Percentiles rank a stretch among this genome's conserved stretches.
Evolutionary conservation across 352 stramenopile species (phyloP).

Genomic region (Pythium volutum): DNA sequence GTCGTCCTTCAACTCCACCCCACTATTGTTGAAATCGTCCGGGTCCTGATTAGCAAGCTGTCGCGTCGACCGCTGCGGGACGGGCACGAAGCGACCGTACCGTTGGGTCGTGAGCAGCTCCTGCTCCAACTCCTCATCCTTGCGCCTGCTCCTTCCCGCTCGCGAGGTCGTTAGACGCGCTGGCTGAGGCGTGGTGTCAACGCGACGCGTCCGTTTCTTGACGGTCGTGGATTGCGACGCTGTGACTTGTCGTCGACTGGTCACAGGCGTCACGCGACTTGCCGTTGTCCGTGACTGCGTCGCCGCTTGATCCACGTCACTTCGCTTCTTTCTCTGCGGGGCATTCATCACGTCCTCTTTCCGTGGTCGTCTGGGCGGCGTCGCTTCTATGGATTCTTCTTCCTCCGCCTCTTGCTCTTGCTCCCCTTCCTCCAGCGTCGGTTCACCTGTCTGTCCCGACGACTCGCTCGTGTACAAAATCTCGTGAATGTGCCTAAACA

Average conservation of each 20-base stretch:
- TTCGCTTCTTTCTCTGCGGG: neutral
- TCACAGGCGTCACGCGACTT: neutral
- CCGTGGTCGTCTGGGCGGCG: neutral
- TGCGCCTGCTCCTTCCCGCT: neutral
- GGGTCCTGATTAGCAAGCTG: neutral
- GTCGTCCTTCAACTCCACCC: conserved; percentile 3
- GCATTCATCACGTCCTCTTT: neutral
- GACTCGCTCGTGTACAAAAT: conserved; percentile 45
- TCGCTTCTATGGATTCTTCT: neutral
- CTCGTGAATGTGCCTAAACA: conserved; percentile 57
- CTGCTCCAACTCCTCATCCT: conserved; percentile 7
- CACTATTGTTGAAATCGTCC: neutral
- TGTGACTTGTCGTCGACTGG: neutral
- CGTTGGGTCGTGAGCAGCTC: conserved; percentile 23
- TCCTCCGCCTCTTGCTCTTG: neutral
- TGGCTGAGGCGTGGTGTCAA: neutral
- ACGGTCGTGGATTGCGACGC: neutral
- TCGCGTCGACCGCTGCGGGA: conserved; percentile 8
- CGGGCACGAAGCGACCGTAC: conserved; percentile 27
- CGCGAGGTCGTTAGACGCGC: neutral
- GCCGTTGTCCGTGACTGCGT: neutral
- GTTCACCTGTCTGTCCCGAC: neutral
- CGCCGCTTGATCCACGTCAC: neutral
- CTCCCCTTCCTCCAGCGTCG: neutral
- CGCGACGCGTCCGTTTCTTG: conserved; percentile 20